phyloP scores from a whole-genome alignment of 768 basidiomycete genomes.

The Psilocybe sp. region DNA sequence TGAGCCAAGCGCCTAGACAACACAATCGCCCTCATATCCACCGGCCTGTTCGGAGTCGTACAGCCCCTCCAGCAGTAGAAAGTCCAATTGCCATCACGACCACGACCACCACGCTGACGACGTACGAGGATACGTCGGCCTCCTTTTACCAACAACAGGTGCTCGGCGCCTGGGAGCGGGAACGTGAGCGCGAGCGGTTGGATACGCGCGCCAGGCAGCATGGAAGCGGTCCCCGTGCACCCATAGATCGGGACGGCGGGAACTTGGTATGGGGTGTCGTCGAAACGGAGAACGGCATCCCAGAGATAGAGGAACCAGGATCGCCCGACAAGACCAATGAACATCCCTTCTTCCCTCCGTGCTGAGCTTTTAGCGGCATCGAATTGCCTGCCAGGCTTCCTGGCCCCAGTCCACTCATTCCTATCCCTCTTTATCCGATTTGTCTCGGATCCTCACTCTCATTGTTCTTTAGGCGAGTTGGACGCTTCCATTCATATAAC shows the following conservation, averaged over 20 bases:
- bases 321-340: conserved; percentile 42
- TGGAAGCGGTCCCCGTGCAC: too few species aligned
- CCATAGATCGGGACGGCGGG: conserved; percentile 42
- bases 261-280: conserved; percentile 14
- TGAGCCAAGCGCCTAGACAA: not conserved
- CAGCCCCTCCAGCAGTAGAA: too few species aligned
- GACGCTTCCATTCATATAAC: too few species aligned
- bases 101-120: not conserved
- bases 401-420: too few species aligned
- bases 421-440: too few species aligned
- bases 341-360: conserved; percentile 41
- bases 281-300: conserved; percentile 5
- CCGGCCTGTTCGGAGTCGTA: not conserved
- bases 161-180: conserved; percentile 17
- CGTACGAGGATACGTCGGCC: conserved; percentile 7
- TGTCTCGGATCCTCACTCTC: too few species aligned
- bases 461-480: too few species aligned
- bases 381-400: too few species aligned
- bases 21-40: not conserved
- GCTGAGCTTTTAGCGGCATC: conserved; percentile 21
- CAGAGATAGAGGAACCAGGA: conserved; percentile 27
- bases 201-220: conserved; percentile 3
- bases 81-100: not conserved
- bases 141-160: conserved; percentile 23
- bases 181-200: conserved; percentile 12